These are phyloP conservation scores for Ilyonectria destructans DNA, from an alignment of 2,329 filamentous ascomycete genomes.

Conservation along the genomic window DNA sequence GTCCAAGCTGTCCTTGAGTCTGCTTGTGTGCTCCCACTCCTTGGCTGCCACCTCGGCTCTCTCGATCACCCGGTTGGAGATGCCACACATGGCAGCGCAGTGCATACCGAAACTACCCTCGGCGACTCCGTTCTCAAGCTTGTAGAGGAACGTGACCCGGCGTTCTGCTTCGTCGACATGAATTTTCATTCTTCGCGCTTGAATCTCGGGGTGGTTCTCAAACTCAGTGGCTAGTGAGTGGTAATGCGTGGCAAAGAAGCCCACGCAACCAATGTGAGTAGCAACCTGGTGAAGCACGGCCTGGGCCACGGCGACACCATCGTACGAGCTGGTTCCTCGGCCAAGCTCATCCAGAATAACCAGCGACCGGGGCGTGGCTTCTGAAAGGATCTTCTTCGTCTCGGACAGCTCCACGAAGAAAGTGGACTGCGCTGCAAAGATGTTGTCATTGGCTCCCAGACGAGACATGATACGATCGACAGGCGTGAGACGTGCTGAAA, in stretches of 20 bases:
- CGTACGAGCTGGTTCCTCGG: slow-evolving; percentile 94
- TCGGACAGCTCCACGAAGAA: slow-evolving; percentile 99
- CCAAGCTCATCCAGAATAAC: slow-evolving; percentile 98
- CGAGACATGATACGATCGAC: slow-evolving; percentile 99
- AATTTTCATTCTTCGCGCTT: slow-evolving; percentile 92
- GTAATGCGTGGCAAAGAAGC: slow-evolving; percentile 99
- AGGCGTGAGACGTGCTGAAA: slow-evolving; percentile 87
- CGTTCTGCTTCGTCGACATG: slow-evolving; percentile 88
- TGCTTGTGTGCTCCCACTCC: slow-evolving; percentile 95
- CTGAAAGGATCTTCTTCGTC: slow-evolving; percentile 96
- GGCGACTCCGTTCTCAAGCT: slow-evolving; percentile 92
- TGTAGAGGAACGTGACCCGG: slow-evolving; percentile 97
- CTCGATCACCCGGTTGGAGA: slow-evolving; percentile 86
- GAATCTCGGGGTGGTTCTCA: slow-evolving; percentile 88
- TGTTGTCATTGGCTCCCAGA: slow-evolving; percentile 97
- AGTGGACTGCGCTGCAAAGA: slow-evolving; percentile 96
- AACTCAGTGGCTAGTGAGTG: slow-evolving; percentile 95
- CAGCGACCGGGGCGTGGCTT: slow-evolving; percentile 93
- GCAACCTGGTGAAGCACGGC: slow-evolving; percentile 97
- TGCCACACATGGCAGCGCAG: slow-evolving; percentile 98
- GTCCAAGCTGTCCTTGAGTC: slow-evolving; percentile 90
- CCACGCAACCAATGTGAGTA: slow-evolving; percentile 91
- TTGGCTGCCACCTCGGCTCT: slow-evolving; percentile 89
- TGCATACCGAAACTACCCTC: slow-evolving; percentile 99
- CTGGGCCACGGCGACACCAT: slow-evolving; percentile 96